Conservation (phyloP, 148 eudicot genomes). For the Pouteria glomerata region DNA sequence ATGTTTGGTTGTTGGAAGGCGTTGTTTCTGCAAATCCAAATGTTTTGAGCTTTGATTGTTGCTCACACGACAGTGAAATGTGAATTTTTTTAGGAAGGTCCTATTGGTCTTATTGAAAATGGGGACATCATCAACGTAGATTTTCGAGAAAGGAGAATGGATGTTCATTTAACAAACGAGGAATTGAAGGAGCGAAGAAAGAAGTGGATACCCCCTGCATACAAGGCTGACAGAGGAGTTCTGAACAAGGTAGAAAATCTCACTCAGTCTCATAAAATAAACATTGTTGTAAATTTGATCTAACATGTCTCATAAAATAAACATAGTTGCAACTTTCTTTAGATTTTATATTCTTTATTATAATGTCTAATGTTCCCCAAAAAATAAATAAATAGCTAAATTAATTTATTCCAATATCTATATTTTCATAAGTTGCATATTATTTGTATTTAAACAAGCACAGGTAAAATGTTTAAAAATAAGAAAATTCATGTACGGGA, state of each 20-base stretch:
- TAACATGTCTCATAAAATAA: too few relatives aligned
- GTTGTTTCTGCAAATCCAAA: neutral
- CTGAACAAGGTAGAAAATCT: slow-evolving; percentile 61
- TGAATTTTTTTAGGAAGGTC: slow-evolving; percentile 66
- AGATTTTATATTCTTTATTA: neutral
- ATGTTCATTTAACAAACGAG: slow-evolving; percentile 58
- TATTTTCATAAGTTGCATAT: too few relatives aligned
- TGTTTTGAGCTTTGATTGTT: neutral
- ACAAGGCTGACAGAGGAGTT: slow-evolving; percentile 73
- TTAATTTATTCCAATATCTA: too few relatives aligned
- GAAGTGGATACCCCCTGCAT: slow-evolving; percentile 68
- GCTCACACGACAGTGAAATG: neutral
- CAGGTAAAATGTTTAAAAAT: too few relatives aligned
- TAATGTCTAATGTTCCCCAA: neutral
- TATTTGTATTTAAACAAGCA: too few relatives aligned
- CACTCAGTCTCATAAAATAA: neutral
- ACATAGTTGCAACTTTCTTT: too few relatives aligned
- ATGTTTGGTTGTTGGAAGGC: too few relatives aligned
- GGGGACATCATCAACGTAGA: slow-evolving; percentile 81
- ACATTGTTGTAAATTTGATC: neutral
- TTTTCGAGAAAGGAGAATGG: slow-evolving; percentile 63
- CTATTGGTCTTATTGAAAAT: slow-evolving; percentile 74
- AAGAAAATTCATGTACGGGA: too few relatives aligned
- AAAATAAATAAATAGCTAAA: too few relatives aligned
- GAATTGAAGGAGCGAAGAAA: slow-evolving; percentile 64